These are phyloP conservation scores for Phyllosticta citrichinensis DNA, from an alignment of 2,329 filamentous ascomycete genomes.

Conservation along the genomic window DNA sequence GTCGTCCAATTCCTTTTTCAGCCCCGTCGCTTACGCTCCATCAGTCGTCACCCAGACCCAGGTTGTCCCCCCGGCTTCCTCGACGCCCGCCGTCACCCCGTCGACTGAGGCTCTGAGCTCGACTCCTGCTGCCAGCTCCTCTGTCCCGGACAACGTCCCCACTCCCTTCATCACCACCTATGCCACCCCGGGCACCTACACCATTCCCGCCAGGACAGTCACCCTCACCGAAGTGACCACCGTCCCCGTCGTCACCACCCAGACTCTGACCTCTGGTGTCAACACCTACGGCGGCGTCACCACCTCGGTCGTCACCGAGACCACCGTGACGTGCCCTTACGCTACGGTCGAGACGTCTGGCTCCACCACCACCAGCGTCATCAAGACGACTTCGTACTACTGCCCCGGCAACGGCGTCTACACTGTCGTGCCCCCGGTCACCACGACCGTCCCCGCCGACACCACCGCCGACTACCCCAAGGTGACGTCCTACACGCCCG, in stretches of 20 bases:
- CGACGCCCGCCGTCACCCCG: neutral
- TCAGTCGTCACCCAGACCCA: constrained; percentile 8
- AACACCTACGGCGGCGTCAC: constrained; percentile 65
- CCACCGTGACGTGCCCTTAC: constrained; percentile 60
- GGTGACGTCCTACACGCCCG: constrained; percentile 54
- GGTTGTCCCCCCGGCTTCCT: neutral
- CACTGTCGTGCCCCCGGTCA: constrained; percentile 61
- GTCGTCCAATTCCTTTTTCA: neutral
- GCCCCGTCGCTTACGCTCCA: neutral
- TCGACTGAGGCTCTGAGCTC: neutral
- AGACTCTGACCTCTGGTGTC: constrained; percentile 51
- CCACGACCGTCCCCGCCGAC: constrained; percentile 41
- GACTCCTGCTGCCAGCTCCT: neutral
- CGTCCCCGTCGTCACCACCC: constrained; percentile 54
- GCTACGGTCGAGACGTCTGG: constrained; percentile 52
- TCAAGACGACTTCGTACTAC: constrained; percentile 60
- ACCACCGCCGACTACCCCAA: constrained; percentile 47
- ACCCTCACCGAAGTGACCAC: constrained; percentile 58
- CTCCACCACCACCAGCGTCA: constrained; percentile 53
- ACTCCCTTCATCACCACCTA: constrained; percentile 42
- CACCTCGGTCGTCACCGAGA: constrained; percentile 55
- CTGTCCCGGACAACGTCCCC: constrained; percentile 6
- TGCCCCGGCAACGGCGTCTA: constrained; percentile 67
- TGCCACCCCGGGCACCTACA: constrained; percentile 62
- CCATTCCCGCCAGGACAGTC: constrained; percentile 62